A percentile compares a stretch with the other conserved stretches of the same genome.
Evolutionary conservation across 129 eudicot genomes (phyloP).

Genomic region (Helianthus tuberosus): DNA sequence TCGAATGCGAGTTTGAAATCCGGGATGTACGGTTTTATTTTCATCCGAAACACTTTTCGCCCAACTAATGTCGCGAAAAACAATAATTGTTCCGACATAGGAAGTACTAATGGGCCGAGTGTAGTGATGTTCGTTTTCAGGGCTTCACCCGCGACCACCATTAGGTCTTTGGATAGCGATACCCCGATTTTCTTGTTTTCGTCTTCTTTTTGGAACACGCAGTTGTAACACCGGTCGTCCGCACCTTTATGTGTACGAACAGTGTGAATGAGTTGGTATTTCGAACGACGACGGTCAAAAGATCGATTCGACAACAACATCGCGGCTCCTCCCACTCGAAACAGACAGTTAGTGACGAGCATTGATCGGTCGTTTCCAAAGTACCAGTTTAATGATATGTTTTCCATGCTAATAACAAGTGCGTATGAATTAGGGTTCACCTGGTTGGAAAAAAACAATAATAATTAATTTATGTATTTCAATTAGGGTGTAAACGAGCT

Average conservation of each 20-base stretch:
- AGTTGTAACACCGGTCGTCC: conserved; percentile 57
- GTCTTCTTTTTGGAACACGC: conserved; percentile 76
- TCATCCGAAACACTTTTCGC: conserved; percentile 60
- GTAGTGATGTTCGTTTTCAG: conserved; percentile 71
- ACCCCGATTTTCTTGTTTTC: conserved; percentile 49
- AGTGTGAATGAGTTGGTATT: conserved; percentile 66
- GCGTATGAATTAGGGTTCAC: conserved; percentile 71
- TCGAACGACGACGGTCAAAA: conserved; percentile 59
- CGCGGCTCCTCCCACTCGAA: conserved; percentile 84
- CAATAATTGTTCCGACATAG: conserved; percentile 71
- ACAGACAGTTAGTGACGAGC: conserved; percentile 72
- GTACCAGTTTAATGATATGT: conserved; percentile 73
- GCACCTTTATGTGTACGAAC: conserved; percentile 78
- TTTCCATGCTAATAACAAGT: conserved; percentile 70
- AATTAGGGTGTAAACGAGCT: too few relatives aligned
- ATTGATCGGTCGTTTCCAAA: conserved; percentile 69
- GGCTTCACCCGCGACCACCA: conserved; percentile 80
- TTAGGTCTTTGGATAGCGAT: conserved; percentile 62
- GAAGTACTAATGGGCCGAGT: conserved; percentile 75
- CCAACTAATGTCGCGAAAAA: conserved; percentile 61
- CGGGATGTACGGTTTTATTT: conserved; percentile 72
- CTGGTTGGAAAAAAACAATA: conserved; percentile 30
- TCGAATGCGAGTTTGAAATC: conserved; percentile 81
- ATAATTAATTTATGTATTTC: background rate
- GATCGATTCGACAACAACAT: conserved; percentile 63